These are phyloP conservation scores for Aspergillus tubingensis DNA, from an alignment of 2,329 filamentous ascomycete species.

Conservation along the genomic window DNA sequence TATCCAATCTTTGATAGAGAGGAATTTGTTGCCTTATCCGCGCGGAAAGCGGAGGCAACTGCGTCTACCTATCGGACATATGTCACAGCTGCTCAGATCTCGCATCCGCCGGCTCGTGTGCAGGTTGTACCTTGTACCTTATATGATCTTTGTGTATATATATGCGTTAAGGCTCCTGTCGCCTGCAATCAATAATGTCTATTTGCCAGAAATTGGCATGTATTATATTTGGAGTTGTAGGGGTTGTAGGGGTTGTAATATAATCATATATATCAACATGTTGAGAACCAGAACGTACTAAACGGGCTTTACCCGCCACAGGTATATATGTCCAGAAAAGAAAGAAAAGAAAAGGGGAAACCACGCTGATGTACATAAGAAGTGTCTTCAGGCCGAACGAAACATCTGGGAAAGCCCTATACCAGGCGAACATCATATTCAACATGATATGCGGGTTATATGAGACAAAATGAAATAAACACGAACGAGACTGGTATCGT, in stretches of 20 bases:
- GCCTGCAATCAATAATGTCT: neutral
- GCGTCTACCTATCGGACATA: neutral
- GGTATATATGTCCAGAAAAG: neutral
- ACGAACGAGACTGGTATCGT: conserved; percentile 22
- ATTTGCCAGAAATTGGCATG: neutral
- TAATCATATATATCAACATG: neutral
- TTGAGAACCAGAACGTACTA: neutral
- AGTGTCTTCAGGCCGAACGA: neutral
- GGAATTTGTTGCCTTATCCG: neutral
- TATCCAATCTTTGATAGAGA: neutral
- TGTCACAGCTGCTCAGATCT: too few species aligned
- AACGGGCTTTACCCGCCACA: neutral
- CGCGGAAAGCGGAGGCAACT: neutral
- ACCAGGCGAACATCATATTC: neutral
- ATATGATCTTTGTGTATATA: neutral
- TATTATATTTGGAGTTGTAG: neutral
- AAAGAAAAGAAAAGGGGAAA: too few species aligned
- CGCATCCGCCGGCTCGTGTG: too few species aligned
- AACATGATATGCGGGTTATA: neutral
- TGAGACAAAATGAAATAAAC: neutral
- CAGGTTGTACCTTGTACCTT: too few species aligned
- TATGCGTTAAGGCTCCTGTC: neutral
- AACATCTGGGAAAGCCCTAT: neutral
- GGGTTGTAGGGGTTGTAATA: neutral
- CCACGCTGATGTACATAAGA: neutral